These are phyloP conservation scores for Sanghuangporus weigelae DNA, from an alignment of 1,284 basidiomycete genomes.

Conservation along the genomic window DNA sequence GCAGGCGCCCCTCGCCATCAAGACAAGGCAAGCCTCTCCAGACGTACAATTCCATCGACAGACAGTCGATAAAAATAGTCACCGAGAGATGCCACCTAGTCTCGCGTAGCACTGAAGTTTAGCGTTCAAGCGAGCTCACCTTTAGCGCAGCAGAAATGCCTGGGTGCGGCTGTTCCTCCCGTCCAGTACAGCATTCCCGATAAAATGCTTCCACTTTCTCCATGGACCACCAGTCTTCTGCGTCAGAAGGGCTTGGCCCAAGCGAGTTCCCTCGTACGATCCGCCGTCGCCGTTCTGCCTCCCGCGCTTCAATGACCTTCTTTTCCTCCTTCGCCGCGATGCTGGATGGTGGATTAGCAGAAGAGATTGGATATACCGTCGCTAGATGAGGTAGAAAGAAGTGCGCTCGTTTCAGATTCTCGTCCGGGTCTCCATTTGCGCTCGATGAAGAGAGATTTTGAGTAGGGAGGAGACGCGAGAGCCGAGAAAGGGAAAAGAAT, in stretches of 20 bases:
- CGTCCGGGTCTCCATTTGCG: conserved; percentile 25
- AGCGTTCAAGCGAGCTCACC: conserved; percentile 37
- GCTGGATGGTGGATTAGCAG: conserved; percentile 72
- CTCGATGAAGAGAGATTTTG: conserved; percentile 28
- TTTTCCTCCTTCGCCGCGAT: conserved; percentile 72
- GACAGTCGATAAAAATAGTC: neutral
- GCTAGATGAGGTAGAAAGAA: conserved; percentile 80
- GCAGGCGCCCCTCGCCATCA: too few relatives aligned
- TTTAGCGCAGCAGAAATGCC: conserved; percentile 68
- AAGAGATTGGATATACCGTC: conserved; percentile 83
- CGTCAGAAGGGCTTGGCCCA: conserved; percentile 28
- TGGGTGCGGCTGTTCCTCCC: conserved; percentile 66
- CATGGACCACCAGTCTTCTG: conserved; percentile 73
- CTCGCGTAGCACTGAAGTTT: neutral
- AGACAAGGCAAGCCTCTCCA: too few relatives aligned
- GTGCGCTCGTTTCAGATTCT: conserved; percentile 71
- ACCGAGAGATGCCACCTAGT: neutral
- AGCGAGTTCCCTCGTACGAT: conserved; percentile 53
- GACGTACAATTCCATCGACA: too few relatives aligned
- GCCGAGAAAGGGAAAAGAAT: conserved; percentile 58
- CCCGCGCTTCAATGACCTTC: conserved; percentile 59
- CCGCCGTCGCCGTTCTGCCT: conserved; percentile 54
- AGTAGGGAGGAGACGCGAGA: conserved; percentile 59
- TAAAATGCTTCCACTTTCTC: conserved; percentile 80
- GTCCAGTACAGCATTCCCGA: conserved; percentile 70